A percentile compares a stretch with the other conserved stretches of the same genome.
phyloP scores from a whole-genome alignment of 1,284 basidiomycete species.

The Kwoniella shivajii region DNA sequence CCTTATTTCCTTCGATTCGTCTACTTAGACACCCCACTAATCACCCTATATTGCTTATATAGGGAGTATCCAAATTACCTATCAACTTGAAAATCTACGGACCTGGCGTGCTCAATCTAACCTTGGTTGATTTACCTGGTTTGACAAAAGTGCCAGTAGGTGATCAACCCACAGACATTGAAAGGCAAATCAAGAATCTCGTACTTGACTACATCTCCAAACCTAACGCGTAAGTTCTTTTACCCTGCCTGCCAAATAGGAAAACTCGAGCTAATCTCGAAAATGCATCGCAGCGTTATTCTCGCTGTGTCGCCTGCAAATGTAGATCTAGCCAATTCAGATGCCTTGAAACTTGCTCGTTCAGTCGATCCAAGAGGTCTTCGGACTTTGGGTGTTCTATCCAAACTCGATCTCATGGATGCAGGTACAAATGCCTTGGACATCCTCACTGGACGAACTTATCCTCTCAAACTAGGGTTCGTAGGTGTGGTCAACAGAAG shows the following conservation, averaged over 20 bases:
- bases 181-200: constrained; percentile 90
- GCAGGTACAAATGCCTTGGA: constrained; percentile 97
- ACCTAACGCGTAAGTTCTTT: constrained; percentile 76
- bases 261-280: background rate
- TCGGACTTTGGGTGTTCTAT: constrained; percentile 92
- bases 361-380: constrained; percentile 93
- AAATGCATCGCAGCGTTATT: constrained; percentile 68
- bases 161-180: constrained; percentile 77
- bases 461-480: constrained; percentile 96
- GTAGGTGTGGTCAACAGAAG: constrained; percentile 97
- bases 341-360: constrained; percentile 93
- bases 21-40: too few species aligned
- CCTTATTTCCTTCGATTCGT: too few species aligned
- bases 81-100: constrained; percentile 95
- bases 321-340: constrained; percentile 97
- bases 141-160: constrained; percentile 89
- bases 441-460: constrained; percentile 92
- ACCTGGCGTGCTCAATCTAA: constrained; percentile 91
- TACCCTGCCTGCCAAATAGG: background rate
- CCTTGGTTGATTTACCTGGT: constrained; percentile 92
- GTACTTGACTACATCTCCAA: constrained; percentile 95
- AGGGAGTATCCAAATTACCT: constrained; percentile 90
- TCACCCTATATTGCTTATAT: background rate
- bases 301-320: constrained; percentile 96
- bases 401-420: constrained; percentile 98